Percentiles rank a stretch among this genome's conserved stretches.
Evolutionary conservation across 2,329 filamentous ascomycete genomes (phyloP).

Genomic region (Colletotrichum phormii): DNA sequence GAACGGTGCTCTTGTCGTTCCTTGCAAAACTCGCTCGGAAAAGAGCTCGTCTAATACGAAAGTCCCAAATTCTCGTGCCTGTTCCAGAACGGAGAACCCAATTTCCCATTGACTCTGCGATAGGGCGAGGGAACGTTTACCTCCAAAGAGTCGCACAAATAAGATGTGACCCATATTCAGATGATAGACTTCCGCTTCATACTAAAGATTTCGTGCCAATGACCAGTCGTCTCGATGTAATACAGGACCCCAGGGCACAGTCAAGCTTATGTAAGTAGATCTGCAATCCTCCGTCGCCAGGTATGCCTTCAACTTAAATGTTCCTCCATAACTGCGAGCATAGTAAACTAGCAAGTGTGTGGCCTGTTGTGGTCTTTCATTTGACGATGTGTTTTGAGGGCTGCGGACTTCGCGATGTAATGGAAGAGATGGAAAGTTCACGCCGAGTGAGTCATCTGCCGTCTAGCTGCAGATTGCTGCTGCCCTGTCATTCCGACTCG

Average conservation of each 20-base stretch:
- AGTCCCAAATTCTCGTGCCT: conserved; percentile 67
- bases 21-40: conserved; percentile 68
- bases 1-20: conserved; percentile 75
- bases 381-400: neutral
- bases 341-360: neutral
- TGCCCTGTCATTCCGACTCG: neutral
- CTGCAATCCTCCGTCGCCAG: neutral
- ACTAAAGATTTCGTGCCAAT: conserved; percentile 49
- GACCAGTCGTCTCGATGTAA: conserved; percentile 9
- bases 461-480: neutral
- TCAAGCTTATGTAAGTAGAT: neutral
- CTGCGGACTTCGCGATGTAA: neutral
- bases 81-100: conserved; percentile 51
- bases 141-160: neutral
- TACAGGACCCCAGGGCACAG: neutral
- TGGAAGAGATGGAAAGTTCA: neutral
- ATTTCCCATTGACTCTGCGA: neutral
- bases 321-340: neutral
- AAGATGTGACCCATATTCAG: conserved; percentile 48
- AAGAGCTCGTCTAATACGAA: conserved; percentile 74
- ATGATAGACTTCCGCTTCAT: conserved; percentile 48
- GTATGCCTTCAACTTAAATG: neutral
- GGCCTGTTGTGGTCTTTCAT: neutral
- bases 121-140: neutral
- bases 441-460: conserved; percentile 16